Conservation (phyloP, 495 filamentous ascomycete species). For the Penicillium atrosanguineum region DNA sequence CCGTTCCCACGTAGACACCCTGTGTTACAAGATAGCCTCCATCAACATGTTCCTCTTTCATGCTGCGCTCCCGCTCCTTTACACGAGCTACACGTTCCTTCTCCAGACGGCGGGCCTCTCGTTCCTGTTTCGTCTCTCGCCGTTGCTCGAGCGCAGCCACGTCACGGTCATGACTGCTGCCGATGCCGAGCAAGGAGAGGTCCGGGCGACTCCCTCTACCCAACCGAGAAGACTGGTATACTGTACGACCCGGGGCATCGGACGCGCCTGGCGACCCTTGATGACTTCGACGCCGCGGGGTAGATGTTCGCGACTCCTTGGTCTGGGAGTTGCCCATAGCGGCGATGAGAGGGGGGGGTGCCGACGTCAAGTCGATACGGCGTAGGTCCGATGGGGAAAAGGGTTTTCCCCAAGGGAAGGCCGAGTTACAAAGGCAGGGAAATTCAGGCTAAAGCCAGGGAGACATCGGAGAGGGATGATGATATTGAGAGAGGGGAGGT, state of each 20-base stretch:
- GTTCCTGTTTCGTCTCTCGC: conserved; percentile 86
- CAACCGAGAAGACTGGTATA: conserved; percentile 43
- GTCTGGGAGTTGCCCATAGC: conserved; percentile 61
- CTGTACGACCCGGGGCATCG: conserved; percentile 31
- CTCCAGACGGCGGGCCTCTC: conserved; percentile 81
- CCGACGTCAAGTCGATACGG: conserved; percentile 10
- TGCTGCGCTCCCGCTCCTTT: conserved; percentile 87
- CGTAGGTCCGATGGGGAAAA: conserved; percentile 14
- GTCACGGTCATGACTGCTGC: conserved; percentile 42
- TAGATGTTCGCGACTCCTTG: conserved; percentile 52
- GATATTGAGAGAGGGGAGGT: conserved; percentile 8
- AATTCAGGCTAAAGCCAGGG: conserved; percentile 4
- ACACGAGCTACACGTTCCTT: conserved; percentile 69
- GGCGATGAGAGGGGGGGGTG: conserved; percentile 7
- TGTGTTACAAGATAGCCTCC: conserved; percentile 93
- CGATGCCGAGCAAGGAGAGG: conserved; percentile 55
- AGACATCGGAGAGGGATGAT: conserved; percentile 1
- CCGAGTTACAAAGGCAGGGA: not conserved
- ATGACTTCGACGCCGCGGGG: conserved; percentile 31
- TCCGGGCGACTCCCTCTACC: conserved; percentile 54
- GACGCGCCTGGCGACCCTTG: conserved; percentile 38
- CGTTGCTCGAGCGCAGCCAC: conserved; percentile 50
- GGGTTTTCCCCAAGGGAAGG: conserved; percentile 18
- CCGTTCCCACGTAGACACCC: conserved; percentile 84
- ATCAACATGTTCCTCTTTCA: conserved; percentile 90